Evolutionary conservation across 306 rosid genomes (phyloP).

Genomic region (Hylodesmum podocarpum): DNA sequence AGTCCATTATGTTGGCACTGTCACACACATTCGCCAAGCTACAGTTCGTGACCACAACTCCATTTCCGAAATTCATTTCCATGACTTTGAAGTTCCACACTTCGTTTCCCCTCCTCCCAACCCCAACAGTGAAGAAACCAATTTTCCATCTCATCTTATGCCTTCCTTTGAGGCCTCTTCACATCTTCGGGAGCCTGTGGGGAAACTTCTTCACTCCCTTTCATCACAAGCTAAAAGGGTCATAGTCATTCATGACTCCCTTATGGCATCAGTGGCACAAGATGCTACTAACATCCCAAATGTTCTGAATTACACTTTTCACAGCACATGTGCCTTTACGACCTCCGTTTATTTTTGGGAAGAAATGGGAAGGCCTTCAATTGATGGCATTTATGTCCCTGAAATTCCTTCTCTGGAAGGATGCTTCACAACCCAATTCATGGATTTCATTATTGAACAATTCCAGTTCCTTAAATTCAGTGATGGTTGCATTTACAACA

Average conservation of each 20-base stretch:
- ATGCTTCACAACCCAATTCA: slow-evolving; percentile 38
- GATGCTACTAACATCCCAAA: slow-evolving; percentile 41
- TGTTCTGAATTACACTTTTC: slow-evolving; percentile 50
- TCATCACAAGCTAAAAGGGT: slow-evolving; percentile 40
- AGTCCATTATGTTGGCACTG: background rate
- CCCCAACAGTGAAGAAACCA: slow-evolving; percentile 35
- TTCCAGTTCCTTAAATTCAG: background rate
- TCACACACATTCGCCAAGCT: background rate
- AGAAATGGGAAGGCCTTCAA: background rate
- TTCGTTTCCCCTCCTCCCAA: slow-evolving; percentile 50
- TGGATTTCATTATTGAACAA: slow-evolving; percentile 22
- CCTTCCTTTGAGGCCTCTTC: slow-evolving; percentile 51
- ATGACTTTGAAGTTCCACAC: slow-evolving; percentile 42
- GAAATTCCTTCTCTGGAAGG: slow-evolving; percentile 48
- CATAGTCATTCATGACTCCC: slow-evolving; percentile 55
- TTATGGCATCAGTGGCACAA: slow-evolving; percentile 51
- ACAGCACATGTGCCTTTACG: slow-evolving; percentile 45
- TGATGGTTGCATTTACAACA: slow-evolving; percentile 46
- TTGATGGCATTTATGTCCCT: background rate
- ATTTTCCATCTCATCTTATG: slow-evolving; percentile 59
- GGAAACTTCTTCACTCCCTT: slow-evolving; percentile 36
- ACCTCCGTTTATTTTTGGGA: slow-evolving; percentile 7
- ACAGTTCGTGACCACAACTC: slow-evolving; percentile 35
- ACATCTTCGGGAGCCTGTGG: slow-evolving; percentile 44
- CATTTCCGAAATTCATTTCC: slow-evolving; percentile 47